Conservation (phyloP, 345 rosid species). For the Ceriops zippeliana region DNA sequence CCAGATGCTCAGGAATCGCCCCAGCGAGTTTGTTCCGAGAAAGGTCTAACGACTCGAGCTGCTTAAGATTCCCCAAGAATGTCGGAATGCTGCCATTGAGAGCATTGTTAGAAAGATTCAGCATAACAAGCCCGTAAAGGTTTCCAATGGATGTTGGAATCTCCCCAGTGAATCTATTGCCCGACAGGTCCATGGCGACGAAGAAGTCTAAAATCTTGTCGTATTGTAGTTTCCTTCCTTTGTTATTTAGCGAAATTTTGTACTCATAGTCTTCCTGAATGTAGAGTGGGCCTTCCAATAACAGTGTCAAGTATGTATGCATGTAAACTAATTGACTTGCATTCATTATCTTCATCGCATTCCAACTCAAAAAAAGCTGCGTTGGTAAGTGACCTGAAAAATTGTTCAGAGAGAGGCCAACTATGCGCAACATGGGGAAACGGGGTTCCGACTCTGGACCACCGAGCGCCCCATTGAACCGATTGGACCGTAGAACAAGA, state of each 20-base stretch:
- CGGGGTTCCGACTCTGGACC: background rate
- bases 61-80: background rate
- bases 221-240: background rate
- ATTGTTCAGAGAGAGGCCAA: conserved; percentile 6
- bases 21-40: conserved; percentile 1
- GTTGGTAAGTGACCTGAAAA: background rate
- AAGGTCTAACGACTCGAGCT: conserved; percentile 13
- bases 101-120: conserved; percentile 9
- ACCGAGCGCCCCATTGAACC: background rate
- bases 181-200: conserved; percentile 1
- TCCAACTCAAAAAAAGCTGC: background rate
- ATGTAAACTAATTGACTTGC: background rate
- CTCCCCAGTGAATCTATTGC: background rate
- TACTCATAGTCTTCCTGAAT: too few species aligned
- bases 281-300: too few species aligned
- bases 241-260: background rate
- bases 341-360: conserved; percentile 1
- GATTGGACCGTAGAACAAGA: background rate
- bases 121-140: background rate
- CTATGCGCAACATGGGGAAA: background rate
- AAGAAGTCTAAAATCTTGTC: background rate
- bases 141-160: background rate
- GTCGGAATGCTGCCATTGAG: conserved; percentile 3
- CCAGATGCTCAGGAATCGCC: background rate
- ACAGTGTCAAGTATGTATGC: background rate